Evolutionary conservation across 1,284 basidiomycete genomes (phyloP), one percentile per base, ranked within the genome.

Genomic region (Cystobasidium pallidum): DNA sequence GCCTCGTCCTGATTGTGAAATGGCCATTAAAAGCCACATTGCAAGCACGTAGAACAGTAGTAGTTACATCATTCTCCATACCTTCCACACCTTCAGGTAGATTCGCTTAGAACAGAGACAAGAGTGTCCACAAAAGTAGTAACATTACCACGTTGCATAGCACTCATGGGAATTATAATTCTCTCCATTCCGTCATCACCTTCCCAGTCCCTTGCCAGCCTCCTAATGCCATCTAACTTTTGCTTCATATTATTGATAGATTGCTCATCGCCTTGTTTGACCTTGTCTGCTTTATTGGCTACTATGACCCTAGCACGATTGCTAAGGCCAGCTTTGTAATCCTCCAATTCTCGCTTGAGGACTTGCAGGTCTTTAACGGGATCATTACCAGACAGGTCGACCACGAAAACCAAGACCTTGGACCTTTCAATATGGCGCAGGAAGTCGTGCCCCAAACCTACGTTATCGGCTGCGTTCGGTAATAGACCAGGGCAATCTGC

Each of bases 401-500:
- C 88, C 43, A 99, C 94, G 79, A 95, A 97, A 0, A 89, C 91
- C 2, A 99, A 86, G 3, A 91, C 90, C 36, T 89, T 87, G 7
- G 92, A 94, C 2, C 95, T 88, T 80, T 99, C 95, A 80, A 98
- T 91, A 6, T 92, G 91, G 1, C 93, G 88, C 28, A 99, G 82
- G 83, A 99, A 99, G 0, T 90, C 89, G 80, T 98, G 94, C 0
- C 96, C 96, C 0, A 99, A 85, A 0, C 95, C 95, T 51, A 93
- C 88, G 80, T 95, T 91, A 75, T 91, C 87, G 1, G 92, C 91
- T 0, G 94, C 92, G 11, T 86, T 85, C 7, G 87, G 86, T 61
- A 98, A 89, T 34, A 99, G 87, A 13, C 95, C 95, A 0, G 96
- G 95, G 79, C 98, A 96, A 82, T 99, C 95, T n/a, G 94, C 91